A percentile compares a stretch with the other conserved stretches of the same genome.
These are phyloP conservation scores for Xylaria bambusicola DNA, from an alignment of 495 filamentous ascomycete species.

Conservation along the genomic window DNA sequence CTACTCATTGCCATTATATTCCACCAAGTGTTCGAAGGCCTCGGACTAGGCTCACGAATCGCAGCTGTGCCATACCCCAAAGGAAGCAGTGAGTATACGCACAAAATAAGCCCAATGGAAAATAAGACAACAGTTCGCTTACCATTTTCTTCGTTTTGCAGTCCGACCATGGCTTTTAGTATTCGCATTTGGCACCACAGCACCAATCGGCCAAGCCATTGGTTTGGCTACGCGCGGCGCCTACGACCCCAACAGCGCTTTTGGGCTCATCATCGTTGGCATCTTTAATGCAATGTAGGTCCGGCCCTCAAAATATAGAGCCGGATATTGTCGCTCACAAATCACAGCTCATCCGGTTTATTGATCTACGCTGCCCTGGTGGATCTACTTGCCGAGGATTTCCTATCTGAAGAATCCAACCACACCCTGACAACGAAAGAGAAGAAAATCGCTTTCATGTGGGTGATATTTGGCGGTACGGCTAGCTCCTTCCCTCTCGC, in stretches of 20 bases:
- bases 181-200: slow-evolving; percentile 61
- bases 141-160: background rate
- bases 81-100: slow-evolving; percentile 32
- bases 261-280: slow-evolving; percentile 67
- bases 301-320: too few species aligned
- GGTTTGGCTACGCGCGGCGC: slow-evolving; percentile 56
- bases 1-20: slow-evolving; percentile 69
- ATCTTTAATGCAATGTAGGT: slow-evolving; percentile 68
- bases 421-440: slow-evolving; percentile 46
- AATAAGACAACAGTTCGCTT: background rate
- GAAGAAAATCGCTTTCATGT: slow-evolving; percentile 43
- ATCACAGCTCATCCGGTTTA: slow-evolving; percentile 54
- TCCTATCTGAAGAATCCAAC: slow-evolving; percentile 58
- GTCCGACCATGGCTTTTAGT: slow-evolving; percentile 64
- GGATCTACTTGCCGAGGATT: slow-evolving; percentile 65
- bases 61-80: slow-evolving; percentile 54
- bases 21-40: slow-evolving; percentile 72
- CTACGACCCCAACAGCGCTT: slow-evolving; percentile 65
- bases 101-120: background rate
- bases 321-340: slow-evolving; percentile 6
- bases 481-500: background rate
- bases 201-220: slow-evolving; percentile 62
- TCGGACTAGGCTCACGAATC: slow-evolving; percentile 66
- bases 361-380: slow-evolving; percentile 64
- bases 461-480: slow-evolving; percentile 47